Evolutionary conservation across 495 filamentous ascomycete genomes (phyloP).

Genomic region (Neurospora terricola): DNA sequence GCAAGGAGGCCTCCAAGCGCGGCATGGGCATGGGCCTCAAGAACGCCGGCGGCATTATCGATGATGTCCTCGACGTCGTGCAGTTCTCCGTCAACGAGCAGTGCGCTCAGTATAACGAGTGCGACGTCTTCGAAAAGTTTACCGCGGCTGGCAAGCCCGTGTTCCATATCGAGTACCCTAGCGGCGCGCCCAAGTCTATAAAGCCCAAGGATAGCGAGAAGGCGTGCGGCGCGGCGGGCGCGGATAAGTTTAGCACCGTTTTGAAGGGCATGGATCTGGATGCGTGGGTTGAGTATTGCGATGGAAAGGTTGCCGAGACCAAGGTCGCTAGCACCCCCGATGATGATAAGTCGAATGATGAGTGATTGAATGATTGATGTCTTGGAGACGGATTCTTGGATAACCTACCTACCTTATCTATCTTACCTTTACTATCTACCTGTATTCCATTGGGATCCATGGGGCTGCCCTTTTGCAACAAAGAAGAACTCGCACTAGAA

Average conservation of each 20-base stretch:
- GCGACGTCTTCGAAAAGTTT: slow-evolving; percentile 46
- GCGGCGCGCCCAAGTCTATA: slow-evolving; percentile 27
- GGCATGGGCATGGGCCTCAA: slow-evolving; percentile 51
- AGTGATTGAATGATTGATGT: background rate
- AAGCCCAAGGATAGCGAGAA: slow-evolving; percentile 13
- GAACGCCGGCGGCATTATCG: slow-evolving; percentile 52
- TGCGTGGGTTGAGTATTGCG: slow-evolving; percentile 46
- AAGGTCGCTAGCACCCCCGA: background rate
- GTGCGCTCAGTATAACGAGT: slow-evolving; percentile 47
- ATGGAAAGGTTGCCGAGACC: slow-evolving; percentile 7
- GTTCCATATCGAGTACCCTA: slow-evolving; percentile 64
- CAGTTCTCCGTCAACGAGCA: slow-evolving; percentile 68
- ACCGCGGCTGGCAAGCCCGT: slow-evolving; percentile 53
- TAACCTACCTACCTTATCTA: background rate
- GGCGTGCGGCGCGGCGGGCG: slow-evolving; percentile 3
- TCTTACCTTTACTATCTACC: background rate
- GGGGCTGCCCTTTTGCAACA: background rate
- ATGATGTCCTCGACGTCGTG: slow-evolving; percentile 42
- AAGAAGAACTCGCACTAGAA: background rate
- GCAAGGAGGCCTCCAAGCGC: slow-evolving; percentile 39
- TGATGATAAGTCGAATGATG: background rate
- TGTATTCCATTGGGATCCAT: background rate
- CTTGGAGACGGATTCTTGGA: background rate
- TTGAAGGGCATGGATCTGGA: slow-evolving; percentile 55
- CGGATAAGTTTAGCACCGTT: slow-evolving; percentile 47